Percentiles rank a stretch among this genome's conserved stretches.
Conservation (phyloP, 2,329 filamentous ascomycete species). For the Rachicladosporium sp. region DNA sequence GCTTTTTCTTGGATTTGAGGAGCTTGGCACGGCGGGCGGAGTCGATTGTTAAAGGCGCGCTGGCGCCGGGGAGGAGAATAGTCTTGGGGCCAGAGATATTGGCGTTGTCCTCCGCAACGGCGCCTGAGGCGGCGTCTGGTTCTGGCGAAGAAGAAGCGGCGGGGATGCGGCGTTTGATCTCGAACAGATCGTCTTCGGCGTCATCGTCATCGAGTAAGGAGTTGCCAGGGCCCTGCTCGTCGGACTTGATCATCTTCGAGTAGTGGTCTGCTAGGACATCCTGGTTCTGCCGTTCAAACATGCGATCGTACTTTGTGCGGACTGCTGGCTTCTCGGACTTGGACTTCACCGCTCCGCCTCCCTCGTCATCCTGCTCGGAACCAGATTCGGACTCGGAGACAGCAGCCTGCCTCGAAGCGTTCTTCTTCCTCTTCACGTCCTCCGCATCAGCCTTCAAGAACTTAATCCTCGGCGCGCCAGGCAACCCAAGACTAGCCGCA, state of each 20-base stretch:
- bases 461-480: slow-evolving; percentile 84
- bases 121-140: slow-evolving; percentile 32
- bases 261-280: slow-evolving; percentile 90
- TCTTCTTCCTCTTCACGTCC: slow-evolving; percentile 76
- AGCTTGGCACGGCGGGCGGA: slow-evolving; percentile 92
- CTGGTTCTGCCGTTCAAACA: slow-evolving; percentile 96
- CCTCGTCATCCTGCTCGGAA: slow-evolving; percentile 43
- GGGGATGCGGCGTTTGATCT: slow-evolving; percentile 49
- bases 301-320: slow-evolving; percentile 89
- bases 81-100: slow-evolving; percentile 30
- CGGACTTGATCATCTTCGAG: slow-evolving; percentile 64
- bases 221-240: too few relatives aligned
- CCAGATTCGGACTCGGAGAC: slow-evolving; percentile 50
- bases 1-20: slow-evolving; percentile 87
- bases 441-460: slow-evolving; percentile 85
- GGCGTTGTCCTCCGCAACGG: neutral
- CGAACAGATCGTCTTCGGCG: slow-evolving; percentile 62
- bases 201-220: slow-evolving; percentile 24
- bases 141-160: slow-evolving; percentile 63
- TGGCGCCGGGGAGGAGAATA: slow-evolving; percentile 53
- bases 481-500: slow-evolving; percentile 73
- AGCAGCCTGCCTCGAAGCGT: slow-evolving; percentile 55
- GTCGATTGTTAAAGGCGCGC: slow-evolving; percentile 68
- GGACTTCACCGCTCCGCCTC: slow-evolving; percentile 34
- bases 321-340: slow-evolving; percentile 56